A percentile compares a stretch with the other conserved stretches of the same genome.
These are phyloP conservation scores for Porcisia hertigi DNA, from an alignment of 208 protist genomes.

Conservation along the genomic window DNA sequence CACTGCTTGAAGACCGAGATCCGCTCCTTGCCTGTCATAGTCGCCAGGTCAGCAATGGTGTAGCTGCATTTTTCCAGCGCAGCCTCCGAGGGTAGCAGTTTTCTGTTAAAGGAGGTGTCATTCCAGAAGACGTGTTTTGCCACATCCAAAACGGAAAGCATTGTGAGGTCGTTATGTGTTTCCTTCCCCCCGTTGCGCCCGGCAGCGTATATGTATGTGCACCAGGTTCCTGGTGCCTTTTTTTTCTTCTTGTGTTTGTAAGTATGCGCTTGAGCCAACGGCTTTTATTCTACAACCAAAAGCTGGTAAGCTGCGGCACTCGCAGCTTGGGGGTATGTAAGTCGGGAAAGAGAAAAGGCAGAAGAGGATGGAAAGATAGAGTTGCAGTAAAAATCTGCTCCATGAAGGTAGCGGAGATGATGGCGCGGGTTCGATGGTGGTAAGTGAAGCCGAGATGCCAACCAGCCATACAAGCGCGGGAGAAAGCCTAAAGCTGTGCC, in stretches of 20 bases:
- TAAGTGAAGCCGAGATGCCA: not conserved
- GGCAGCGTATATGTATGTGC: not conserved
- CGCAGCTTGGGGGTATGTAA: not conserved
- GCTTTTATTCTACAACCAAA: not conserved
- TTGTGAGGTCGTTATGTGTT: conserved; percentile 16
- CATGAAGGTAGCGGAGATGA: not conserved
- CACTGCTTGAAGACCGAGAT: conserved; percentile 69
- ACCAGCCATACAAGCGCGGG: not conserved
- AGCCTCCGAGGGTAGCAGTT: conserved; percentile 66
- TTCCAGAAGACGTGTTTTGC: conserved; percentile 84
- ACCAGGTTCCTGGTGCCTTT: too few species aligned
- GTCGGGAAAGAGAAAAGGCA: not conserved
- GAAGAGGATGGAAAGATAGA: not conserved
- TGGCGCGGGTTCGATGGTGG: too few species aligned
- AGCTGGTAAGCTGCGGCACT: not conserved
- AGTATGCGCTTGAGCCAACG: not conserved
- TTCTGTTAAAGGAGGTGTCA: conserved; percentile 59
- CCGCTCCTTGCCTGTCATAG: conserved; percentile 75
- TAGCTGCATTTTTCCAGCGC: conserved; percentile 56
- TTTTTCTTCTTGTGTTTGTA: not conserved
- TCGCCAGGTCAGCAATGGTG: conserved; percentile 63
- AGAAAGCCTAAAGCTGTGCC: not conserved
- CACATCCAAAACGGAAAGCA: conserved; percentile 74
- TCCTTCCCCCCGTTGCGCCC: not conserved
- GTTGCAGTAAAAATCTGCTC: too few species aligned